Percentiles rank a stretch among this genome's conserved stretches.
These are phyloP conservation scores for Cladophialophora immunda DNA, from an alignment of 2,329 filamentous ascomycete genomes.

Conservation along the genomic window DNA sequence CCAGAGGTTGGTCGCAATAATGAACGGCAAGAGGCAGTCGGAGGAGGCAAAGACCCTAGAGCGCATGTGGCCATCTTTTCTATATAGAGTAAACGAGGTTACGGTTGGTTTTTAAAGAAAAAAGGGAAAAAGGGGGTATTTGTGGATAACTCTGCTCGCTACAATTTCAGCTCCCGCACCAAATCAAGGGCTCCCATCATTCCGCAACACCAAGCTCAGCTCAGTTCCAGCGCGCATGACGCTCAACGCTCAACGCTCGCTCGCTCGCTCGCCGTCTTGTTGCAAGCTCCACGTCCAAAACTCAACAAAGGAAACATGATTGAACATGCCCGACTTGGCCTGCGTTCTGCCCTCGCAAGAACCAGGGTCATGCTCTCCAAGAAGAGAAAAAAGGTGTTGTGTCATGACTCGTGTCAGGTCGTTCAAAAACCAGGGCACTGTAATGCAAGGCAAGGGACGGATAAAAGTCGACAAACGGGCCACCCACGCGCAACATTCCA, in stretches of 20 bases:
- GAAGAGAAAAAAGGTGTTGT: slow-evolving; percentile 20
- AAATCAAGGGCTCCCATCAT: slow-evolving; percentile 16
- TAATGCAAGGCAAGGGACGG: slow-evolving; percentile 31
- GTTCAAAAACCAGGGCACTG: slow-evolving; percentile 25
- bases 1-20: too few species aligned
- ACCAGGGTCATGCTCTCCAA: slow-evolving; percentile 8
- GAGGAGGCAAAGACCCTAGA: not conserved
- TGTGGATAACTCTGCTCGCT: slow-evolving; percentile 19
- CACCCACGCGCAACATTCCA: slow-evolving; percentile 7
- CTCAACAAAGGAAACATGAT: slow-evolving; percentile 17
- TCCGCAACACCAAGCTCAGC: slow-evolving; percentile 18
- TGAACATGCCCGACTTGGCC: not conserved
- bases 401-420: slow-evolving; percentile 32
- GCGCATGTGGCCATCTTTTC: not conserved
- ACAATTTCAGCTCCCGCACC: slow-evolving; percentile 22
- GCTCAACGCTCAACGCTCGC: not conserved
- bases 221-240: slow-evolving; percentile 8
- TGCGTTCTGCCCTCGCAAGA: slow-evolving; percentile 1
- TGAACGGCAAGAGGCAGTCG: too few species aligned
- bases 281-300: not conserved
- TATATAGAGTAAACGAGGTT: not conserved
- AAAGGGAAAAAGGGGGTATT: slow-evolving; percentile 45
- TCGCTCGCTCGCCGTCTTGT: slow-evolving; percentile 2
- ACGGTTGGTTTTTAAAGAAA: slow-evolving; percentile 36
- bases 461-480: slow-evolving; percentile 14